Percentiles rank a stretch among this genome's conserved stretches.
Evolutionary conservation across 495 filamentous ascomycete species (phyloP).

Genomic region (Astrocystis sublimbata): DNA sequence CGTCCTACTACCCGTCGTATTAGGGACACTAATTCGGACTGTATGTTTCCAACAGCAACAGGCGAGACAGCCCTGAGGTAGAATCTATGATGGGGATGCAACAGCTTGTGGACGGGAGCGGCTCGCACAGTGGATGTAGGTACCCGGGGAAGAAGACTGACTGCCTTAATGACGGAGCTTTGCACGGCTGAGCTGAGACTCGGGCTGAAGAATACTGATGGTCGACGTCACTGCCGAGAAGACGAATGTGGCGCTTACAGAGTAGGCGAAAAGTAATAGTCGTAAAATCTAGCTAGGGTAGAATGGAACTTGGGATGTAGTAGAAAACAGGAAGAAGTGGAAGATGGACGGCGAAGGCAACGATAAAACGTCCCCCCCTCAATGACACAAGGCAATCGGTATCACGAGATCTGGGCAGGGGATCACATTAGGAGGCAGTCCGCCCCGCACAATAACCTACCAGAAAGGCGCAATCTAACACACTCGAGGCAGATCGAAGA

Average conservation of each 20-base stretch:
- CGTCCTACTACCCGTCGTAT: neutral
- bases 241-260: neutral
- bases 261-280: neutral
- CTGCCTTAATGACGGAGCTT: neutral
- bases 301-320: conserved; percentile 4
- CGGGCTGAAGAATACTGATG: neutral
- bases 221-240: neutral
- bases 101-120: neutral
- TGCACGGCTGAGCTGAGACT: neutral
- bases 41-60: neutral
- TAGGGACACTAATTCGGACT: neutral
- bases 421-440: conserved; percentile 2
- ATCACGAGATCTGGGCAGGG: conserved; percentile 18
- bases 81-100: neutral
- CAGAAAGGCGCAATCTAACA: conserved; percentile 13
- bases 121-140: neutral
- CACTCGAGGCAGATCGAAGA: neutral
- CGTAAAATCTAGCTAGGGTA: neutral
- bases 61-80: neutral
- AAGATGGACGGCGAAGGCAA: conserved; percentile 16
- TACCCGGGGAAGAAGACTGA: neutral
- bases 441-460: conserved; percentile 1
- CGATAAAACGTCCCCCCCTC: conserved; percentile 19
- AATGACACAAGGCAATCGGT: conserved; percentile 2
- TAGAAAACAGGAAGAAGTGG: conserved; percentile 22